phyloP scores from a whole-genome alignment of 805 yeast species.

The Millerozyma acaciae region DNA sequence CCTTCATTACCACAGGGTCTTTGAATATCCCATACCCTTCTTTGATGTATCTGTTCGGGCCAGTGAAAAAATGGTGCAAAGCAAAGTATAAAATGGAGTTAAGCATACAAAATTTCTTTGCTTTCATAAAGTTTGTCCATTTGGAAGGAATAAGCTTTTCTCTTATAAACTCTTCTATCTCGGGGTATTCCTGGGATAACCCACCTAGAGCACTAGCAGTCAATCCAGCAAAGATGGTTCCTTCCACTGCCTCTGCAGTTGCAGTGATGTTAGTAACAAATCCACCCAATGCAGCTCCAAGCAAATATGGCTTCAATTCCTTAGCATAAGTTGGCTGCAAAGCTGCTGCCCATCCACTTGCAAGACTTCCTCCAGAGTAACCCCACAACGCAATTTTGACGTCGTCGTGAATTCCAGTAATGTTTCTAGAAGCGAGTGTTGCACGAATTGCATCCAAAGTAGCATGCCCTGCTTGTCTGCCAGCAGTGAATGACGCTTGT shows the following conservation, averaged over 20 bases:
- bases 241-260: constrained; percentile 21
- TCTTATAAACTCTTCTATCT: constrained; percentile 6
- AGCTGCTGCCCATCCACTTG: constrained; percentile 36
- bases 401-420: constrained; percentile 16
- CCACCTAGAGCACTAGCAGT: constrained; percentile 28
- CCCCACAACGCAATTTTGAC: constrained; percentile 30
- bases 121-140: constrained; percentile 4
- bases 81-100: constrained; percentile 6
- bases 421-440: constrained; percentile 12
- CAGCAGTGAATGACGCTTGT: constrained; percentile 28
- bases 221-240: constrained; percentile 27
- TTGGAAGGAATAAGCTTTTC: constrained; percentile 1
- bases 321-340: constrained; percentile 36
- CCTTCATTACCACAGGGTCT: constrained; percentile 8
- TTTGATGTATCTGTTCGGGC: constrained; percentile 8
- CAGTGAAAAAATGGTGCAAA: constrained; percentile 11
- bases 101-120: background rate
- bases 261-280: constrained; percentile 32
- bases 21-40: constrained; percentile 16
- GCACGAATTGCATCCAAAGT: constrained; percentile 30
- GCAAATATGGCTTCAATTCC: constrained; percentile 19
- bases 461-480: constrained; percentile 27
- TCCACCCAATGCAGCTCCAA: constrained; percentile 36
- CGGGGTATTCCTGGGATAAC: constrained; percentile 28
- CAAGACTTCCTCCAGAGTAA: constrained; percentile 38